Percentiles rank a stretch among this genome's conserved stretches.
Conservation (phyloP, 805 yeast species). For the Saccharomycopsis malanga region DNA sequence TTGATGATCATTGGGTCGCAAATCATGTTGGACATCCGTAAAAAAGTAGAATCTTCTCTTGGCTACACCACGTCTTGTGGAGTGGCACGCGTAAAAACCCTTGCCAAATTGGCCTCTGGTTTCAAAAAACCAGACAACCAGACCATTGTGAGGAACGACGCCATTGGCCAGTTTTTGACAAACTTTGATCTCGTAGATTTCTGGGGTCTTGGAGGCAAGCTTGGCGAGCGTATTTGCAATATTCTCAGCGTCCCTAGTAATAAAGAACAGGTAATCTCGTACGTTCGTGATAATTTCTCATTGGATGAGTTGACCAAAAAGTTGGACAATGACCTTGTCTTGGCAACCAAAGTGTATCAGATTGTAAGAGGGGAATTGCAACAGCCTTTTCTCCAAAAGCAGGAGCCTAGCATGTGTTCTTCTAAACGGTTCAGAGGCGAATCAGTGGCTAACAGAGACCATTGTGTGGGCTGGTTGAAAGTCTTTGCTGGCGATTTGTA, state of each 20-base stretch:
- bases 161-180: slow-evolving; percentile 47
- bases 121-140: slow-evolving; percentile 81
- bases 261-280: slow-evolving; percentile 38
- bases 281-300: slow-evolving; percentile 44
- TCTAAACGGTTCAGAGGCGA: slow-evolving; percentile 67
- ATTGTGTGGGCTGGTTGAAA: slow-evolving; percentile 68
- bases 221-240: slow-evolving; percentile 55
- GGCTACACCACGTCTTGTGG: slow-evolving; percentile 92
- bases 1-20: slow-evolving; percentile 60
- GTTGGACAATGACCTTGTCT: slow-evolving; percentile 36
- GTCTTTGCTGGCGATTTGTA: slow-evolving; percentile 77
- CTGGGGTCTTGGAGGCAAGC: slow-evolving; percentile 88
- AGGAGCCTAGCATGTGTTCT: slow-evolving; percentile 81
- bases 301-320: slow-evolving; percentile 31
- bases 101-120: slow-evolving; percentile 86
- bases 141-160: slow-evolving; percentile 53
- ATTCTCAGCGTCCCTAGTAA: slow-evolving; percentile 42
- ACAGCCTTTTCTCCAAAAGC: slow-evolving; percentile 49
- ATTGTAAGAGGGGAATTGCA: slow-evolving; percentile 57
- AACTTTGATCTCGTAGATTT: slow-evolving; percentile 64
- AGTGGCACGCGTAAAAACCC: slow-evolving; percentile 61
- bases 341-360: slow-evolving; percentile 51
- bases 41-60: slow-evolving; percentile 42
- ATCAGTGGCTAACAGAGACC: slow-evolving; percentile 45
- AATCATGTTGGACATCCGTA: slow-evolving; percentile 47